Base-by-base conservation (phyloP, 192 early-diverging fungal genomes). In the Dissophora globulifera region DNA sequence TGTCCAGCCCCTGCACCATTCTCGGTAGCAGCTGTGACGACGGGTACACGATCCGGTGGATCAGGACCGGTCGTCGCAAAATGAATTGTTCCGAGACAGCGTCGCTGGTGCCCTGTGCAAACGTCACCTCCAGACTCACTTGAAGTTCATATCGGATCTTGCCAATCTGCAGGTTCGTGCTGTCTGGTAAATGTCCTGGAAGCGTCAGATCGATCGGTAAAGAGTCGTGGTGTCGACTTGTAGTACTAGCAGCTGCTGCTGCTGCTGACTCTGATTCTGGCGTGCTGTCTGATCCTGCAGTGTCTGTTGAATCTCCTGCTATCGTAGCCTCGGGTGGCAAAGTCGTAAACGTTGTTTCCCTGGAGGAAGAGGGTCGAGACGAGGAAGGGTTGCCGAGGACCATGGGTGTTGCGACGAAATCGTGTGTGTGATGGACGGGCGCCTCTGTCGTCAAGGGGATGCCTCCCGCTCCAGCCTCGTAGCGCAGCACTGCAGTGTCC, bases 141-240 rank as follows among this genome's bases (percentile, higher is more conserved):
- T 76, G 72, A 2, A 76, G 58, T n/a, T 76, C 72, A 43, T 76
- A 76, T 19, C 72, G 56, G 22, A 76, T 76, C 46, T 57, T 76
- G 8, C 72, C 72, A 35, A 76, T 61, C 11, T 43, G 31, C 4
- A 76, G 12, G 42, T 50, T 30, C 10, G 47, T 67, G 0, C 58
- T 76, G 48, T 76, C 63, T 12, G 72, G 72, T 32, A 76, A 49
- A 49, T 76, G 50, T 20, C 72, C 72, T 33, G 72, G 62, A 1
- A 76, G 22, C 4, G 72, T 62, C 49, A 76, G 15, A 42, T 76
- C 72, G 23, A 76, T 76, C 8, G 63, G 57, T 32, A 76, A n/a
- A n/a, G 72, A 67, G 11, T 76, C 41, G 3, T 76, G 62, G 26
- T 56, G 64, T n/a, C 42, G 38, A 55, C 32, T 19, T 8, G 4